phyloP scores from a whole-genome alignment of 768 basidiomycete genomes.

The Nidularia pulvinata region DNA sequence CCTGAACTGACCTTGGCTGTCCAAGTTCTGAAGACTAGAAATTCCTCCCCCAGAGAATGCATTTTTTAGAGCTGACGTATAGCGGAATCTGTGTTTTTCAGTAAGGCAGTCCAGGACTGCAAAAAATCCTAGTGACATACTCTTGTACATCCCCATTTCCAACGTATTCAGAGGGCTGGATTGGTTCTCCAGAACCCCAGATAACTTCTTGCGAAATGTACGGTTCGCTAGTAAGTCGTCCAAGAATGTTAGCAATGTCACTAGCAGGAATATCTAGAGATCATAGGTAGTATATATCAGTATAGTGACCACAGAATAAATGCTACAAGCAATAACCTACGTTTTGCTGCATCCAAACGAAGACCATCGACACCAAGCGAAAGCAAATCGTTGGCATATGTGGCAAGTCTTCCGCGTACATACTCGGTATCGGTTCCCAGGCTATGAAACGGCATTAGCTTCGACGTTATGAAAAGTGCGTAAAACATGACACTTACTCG shows the following conservation, averaged over 20 bases:
- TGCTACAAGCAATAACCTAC: slow-evolving; percentile 25
- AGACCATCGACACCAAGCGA: slow-evolving; percentile 64
- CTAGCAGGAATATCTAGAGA: slow-evolving; percentile 47
- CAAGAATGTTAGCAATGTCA: slow-evolving; percentile 55
- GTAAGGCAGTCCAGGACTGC: background rate
- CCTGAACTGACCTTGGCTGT: slow-evolving; percentile 37
- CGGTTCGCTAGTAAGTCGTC: slow-evolving; percentile 33
- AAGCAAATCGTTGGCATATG: slow-evolving; percentile 59
- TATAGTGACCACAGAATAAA: background rate
- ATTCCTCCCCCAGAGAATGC: slow-evolving; percentile 55
- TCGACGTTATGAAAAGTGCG: background rate
- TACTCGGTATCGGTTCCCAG: slow-evolving; percentile 63
- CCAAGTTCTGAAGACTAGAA: slow-evolving; percentile 47
- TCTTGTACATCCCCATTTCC: slow-evolving; percentile 66
- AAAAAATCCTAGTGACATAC: slow-evolving; percentile 19
- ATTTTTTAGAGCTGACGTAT: slow-evolving; percentile 46
- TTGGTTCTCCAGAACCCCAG: slow-evolving; percentile 48
- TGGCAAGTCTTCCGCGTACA: slow-evolving; percentile 52
- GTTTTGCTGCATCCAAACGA: slow-evolving; percentile 65
- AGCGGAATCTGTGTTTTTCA: slow-evolving; percentile 46
- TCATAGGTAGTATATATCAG: background rate
- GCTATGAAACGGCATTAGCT: slow-evolving; percentile 22
- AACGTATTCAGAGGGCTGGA: slow-evolving; percentile 57
- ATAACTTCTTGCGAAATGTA: slow-evolving; percentile 70
- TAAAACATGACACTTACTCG: slow-evolving; percentile 34